These are phyloP conservation scores for Euphorbia tirucalli DNA, from an alignment of 345 rosid species.

Conservation along the genomic window DNA sequence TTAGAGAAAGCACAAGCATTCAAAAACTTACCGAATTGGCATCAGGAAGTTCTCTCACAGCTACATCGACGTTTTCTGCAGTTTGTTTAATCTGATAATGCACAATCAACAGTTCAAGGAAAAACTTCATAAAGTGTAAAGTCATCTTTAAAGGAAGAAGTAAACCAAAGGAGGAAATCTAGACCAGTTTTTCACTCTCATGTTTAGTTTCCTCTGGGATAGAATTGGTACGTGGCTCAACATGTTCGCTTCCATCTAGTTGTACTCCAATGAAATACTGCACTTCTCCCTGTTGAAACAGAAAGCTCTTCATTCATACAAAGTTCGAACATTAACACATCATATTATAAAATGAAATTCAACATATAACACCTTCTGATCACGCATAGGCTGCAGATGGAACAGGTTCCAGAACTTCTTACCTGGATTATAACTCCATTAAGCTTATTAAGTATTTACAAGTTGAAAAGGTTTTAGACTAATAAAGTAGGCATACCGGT, in stretches of 20 bases:
- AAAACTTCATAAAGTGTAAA: background rate
- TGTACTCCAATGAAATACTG: constrained; percentile 98
- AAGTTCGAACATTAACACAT: background rate
- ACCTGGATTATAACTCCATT: constrained; percentile 40
- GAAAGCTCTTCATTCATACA: constrained; percentile 2
- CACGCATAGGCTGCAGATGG: constrained; percentile 99
- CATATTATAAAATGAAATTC: background rate
- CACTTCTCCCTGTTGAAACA: constrained; percentile 77
- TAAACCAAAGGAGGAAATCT: constrained; percentile 2
- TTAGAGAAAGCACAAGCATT: background rate
- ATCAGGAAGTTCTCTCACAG: constrained; percentile 91
- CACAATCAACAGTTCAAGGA: constrained; percentile 9
- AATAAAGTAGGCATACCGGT: constrained; percentile 73
- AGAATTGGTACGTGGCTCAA: constrained; percentile 71
- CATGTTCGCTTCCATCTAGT: constrained; percentile 87
- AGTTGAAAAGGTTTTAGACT: background rate
- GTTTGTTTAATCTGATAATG: constrained; percentile 69
- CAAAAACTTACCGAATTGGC: constrained; percentile 66
- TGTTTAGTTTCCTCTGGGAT: constrained; percentile 62
- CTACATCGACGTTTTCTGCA: constrained; percentile 85
- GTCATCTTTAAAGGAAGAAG: background rate
- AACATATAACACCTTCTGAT: constrained; percentile 58
- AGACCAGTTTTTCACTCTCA: constrained; percentile 72
- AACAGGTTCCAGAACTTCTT: constrained; percentile 98
- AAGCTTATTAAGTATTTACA: background rate